Percentiles rank a stretch among this genome's conserved stretches.
phyloP scores from a whole-genome alignment of 2,329 filamentous ascomycete genomes.

The Ophiostoma piceae region DNA sequence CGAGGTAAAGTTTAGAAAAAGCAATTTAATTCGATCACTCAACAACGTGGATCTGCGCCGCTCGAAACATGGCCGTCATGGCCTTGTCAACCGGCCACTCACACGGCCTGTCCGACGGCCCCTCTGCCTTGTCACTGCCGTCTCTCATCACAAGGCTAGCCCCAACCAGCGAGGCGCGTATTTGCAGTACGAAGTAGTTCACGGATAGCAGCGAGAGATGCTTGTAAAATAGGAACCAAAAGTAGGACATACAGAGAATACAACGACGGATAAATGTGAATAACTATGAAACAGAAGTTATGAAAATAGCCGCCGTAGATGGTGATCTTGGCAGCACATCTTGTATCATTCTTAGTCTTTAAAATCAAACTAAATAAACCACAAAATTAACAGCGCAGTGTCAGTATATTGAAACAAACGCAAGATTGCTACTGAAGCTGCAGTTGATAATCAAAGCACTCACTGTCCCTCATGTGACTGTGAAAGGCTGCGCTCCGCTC shows the following conservation, averaged over 20 bases:
- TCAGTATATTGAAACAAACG: background rate
- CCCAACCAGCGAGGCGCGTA: conserved; percentile 5
- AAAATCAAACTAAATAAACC: background rate
- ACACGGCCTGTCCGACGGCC: background rate
- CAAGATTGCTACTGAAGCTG: background rate
- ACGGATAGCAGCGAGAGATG: background rate
- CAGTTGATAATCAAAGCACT: background rate
- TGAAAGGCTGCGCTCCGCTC: background rate
- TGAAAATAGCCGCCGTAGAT: conserved; percentile 10
- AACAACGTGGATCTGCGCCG: background rate
- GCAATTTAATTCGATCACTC: background rate
- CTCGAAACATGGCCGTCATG: conserved; percentile 1
- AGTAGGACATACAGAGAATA: background rate
- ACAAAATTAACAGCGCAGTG: background rate
- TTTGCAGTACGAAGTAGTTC: background rate
- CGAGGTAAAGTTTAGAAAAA: background rate
- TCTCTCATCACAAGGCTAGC: conserved; percentile 7
- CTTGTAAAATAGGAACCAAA: background rate
- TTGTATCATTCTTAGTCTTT: background rate
- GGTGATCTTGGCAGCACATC: background rate
- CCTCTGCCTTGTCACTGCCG: conserved; percentile 4
- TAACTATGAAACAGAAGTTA: background rate
- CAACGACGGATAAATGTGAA: background rate
- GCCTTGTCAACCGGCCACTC: background rate
- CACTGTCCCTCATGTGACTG: background rate